Percentiles rank a stretch among this genome's conserved stretches.
Evolutionary conservation across 2,329 filamentous ascomycete genomes (phyloP).

Genomic region (Claviceps capensis): DNA sequence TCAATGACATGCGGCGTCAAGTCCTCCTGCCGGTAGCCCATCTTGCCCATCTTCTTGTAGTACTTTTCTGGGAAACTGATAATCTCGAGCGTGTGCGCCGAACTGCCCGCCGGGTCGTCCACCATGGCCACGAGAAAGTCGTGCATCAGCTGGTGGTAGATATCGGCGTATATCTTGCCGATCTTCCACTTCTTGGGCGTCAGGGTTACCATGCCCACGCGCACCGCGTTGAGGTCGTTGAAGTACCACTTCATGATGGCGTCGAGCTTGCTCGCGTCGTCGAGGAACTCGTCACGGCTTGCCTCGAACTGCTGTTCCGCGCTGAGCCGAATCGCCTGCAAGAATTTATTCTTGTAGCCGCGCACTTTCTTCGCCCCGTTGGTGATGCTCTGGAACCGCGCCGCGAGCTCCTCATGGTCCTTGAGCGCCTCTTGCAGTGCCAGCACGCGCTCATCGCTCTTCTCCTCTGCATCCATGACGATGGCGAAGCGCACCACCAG

Average conservation of each 20-base stretch:
- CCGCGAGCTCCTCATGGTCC: conserved; percentile 89
- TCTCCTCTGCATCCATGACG: conserved; percentile 90
- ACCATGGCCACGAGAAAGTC: conserved; percentile 76
- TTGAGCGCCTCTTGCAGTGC: conserved; percentile 89
- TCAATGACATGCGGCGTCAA: conserved; percentile 79
- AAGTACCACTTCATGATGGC: conserved; percentile 94
- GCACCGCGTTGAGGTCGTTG: conserved; percentile 91
- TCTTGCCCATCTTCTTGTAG: conserved; percentile 86
- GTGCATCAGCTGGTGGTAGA: conserved; percentile 92
- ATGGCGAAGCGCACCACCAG: conserved; percentile 84
- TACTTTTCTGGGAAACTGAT: conserved; percentile 94
- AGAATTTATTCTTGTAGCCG: conserved; percentile 93
- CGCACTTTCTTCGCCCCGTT: conserved; percentile 83
- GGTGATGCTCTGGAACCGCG: conserved; percentile 87
- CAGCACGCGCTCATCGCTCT: conserved; percentile 81
- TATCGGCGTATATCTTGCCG: conserved; percentile 73
- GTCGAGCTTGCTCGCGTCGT: conserved; percentile 69
- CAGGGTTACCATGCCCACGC: conserved; percentile 77
- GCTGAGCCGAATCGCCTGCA: conserved; percentile 62
- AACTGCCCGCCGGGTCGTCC: conserved; percentile 71
- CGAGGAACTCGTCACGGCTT: conserved; percentile 61
- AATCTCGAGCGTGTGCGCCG: conserved; percentile 78
- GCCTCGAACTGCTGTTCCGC: conserved; percentile 62
- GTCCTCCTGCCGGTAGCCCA: conserved; percentile 66
- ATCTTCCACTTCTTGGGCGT: conserved; percentile 98